Evolutionary conservation across 306 rosid species (phyloP).

Genomic region (Ceratonia siliqua): DNA sequence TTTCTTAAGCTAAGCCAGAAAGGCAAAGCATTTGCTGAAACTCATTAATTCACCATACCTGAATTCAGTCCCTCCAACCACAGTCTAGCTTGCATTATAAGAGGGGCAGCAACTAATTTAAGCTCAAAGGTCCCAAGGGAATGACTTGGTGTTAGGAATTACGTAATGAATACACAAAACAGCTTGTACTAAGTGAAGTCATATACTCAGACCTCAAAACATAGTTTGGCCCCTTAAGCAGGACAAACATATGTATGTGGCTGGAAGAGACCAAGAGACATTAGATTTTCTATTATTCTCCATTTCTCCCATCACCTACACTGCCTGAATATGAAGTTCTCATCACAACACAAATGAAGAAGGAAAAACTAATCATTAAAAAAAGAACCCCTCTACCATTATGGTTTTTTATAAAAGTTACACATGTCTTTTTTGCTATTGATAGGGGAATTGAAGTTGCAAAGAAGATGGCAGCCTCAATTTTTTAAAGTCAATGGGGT

Average conservation of each 20-base stretch:
- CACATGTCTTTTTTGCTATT: background rate
- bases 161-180: background rate
- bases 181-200: background rate
- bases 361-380: background rate
- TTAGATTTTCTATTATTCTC: background rate
- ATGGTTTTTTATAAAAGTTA: background rate
- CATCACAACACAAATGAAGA: background rate
- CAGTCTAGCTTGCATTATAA: background rate
- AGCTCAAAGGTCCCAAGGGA: background rate
- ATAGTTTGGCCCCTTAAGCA: background rate
- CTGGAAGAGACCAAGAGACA: background rate
- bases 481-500: background rate
- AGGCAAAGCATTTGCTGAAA: background rate
- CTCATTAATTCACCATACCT: background rate
- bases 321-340: background rate
- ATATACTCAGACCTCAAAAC: background rate
- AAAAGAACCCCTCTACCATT: background rate
- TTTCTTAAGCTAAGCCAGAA: background rate
- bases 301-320: background rate
- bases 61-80: background rate
- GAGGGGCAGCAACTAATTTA: background rate
- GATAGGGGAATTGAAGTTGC: background rate
- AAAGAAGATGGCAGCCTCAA: background rate
- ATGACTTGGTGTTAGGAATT: background rate
- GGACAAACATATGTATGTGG: background rate